Base-by-base conservation (phyloP, 768 basidiomycete genomes). In the Lentinus tigrinus region DNA sequence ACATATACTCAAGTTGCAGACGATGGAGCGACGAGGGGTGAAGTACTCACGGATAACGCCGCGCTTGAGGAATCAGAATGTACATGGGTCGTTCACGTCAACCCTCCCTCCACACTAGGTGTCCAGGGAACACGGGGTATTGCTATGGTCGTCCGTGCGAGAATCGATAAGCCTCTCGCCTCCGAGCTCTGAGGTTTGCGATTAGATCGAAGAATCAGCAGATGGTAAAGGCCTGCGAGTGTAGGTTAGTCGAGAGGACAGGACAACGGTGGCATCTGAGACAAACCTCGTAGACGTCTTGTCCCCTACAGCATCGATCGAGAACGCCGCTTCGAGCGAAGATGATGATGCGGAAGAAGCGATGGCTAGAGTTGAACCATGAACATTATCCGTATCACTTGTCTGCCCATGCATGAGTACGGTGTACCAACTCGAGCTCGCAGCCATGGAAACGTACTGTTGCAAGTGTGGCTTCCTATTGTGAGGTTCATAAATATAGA, bases 301-400 rank as follows among this genome's bases (percentile, higher is more conserved):
- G 83, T n/a, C n/a, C n/a, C n/a, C n/a, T 59, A 98, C 78, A 16
- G 84, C 93, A 70, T 99, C 97, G 58, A 99, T 95, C 60, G 96
- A 88, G 77, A 98, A 97, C 0, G 97, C 97, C 2, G 91, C 93
- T 69, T 96, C 90, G 53, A 98, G 77, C 0, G 95, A 96, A 75
- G 95, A 93, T 38, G 98, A 78, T 0, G 96, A 93, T 60, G 98
- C 93, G 63, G 97, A 78, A 3, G 93, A 95, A 0, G 97, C 82
- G 27, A 98, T 78, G 1, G 86, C 93, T 99, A 98, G 26, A 98
- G 76, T 0, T 95, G 96, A 5, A 92, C 92, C 95, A 98, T 98
- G 65, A 97, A 61, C 91, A 98, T 94, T 69, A 98, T 97, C 47
- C 97, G 83, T 42, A 97, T 81, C 48, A 96, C 95, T 83, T 92